Base-by-base conservation (phyloP, 2,329 filamentous ascomycete species). In the Aphanocladium album region DNA sequence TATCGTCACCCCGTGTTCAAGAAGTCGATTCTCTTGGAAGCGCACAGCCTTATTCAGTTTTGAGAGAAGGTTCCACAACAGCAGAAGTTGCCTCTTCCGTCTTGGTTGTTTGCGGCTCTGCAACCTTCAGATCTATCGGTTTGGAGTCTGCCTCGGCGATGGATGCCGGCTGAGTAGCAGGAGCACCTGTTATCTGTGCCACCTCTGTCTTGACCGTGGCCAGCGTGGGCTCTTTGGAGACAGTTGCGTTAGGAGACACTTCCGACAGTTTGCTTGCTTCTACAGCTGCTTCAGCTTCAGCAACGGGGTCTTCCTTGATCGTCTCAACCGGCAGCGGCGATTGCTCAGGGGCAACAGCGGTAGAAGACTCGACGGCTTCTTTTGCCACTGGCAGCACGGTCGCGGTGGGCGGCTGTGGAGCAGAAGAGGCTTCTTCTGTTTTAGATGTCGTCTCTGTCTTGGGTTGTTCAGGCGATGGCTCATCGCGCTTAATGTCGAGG, bases 401-500 rank as follows among this genome's bases (percentile, higher is more conserved):
- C 12, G 54, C 27, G 12, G 16, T 8, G 17, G 23, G n/a, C 2
- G 55, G 21, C n/a, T 49, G 21, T 19, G 49, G 45, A 30, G 23
- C 23, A n/a, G 23, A 33, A 2, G 51, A 17, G 14, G 16, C 25
- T 17, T 67, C 63, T 21, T 69, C 70, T 12, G 33, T 49, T 45
- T 51, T 52, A 7, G 52, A 16, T 6, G 11, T 9, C 23, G 41
- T 14, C 33, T 60, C 46, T 33, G 33, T n/a, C 25, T 35, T 39
- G 43, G n/a, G 21, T 6, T 25, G 16, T 12, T 58, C 37, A 14
- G 39, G 33, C 3, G 41, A 27, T 7, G 59, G 43, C 27, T 75
- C 72, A 57, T 79, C 75, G 41, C 77, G 75, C 65, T 76, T 81
- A 19, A 77, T 69, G 51, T 83, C 80, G 27, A 79, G 61, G 63